A percentile compares a stretch with the other conserved stretches of the same genome.
Conservation (phyloP, 2,329 filamentous ascomycete species). For the Sclerotinia spermophila region DNA sequence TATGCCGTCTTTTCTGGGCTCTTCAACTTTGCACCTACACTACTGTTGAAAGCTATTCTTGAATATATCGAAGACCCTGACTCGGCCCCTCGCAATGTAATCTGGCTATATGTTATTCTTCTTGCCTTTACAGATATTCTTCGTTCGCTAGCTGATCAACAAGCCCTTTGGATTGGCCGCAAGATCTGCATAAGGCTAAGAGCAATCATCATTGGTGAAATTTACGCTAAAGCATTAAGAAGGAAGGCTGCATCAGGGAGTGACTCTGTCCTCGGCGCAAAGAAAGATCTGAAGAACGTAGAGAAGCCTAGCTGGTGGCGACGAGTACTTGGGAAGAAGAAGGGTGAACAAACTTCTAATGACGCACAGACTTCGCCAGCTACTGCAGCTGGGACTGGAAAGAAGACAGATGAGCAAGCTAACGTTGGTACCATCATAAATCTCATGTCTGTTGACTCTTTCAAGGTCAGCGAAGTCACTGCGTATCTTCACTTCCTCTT, state of each 20-base stretch:
- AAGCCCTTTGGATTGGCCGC: constrained; percentile 88
- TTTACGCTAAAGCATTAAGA: constrained; percentile 92
- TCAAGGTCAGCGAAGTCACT: constrained; percentile 94
- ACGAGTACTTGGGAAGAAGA: constrained; percentile 49
- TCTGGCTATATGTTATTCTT: constrained; percentile 93
- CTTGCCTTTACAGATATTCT: constrained; percentile 79
- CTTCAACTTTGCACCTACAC: constrained; percentile 86
- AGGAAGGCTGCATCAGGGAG: constrained; percentile 78
- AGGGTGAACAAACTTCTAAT: constrained; percentile 39
- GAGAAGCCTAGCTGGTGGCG: constrained; percentile 46
- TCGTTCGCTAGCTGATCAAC: constrained; percentile 70
- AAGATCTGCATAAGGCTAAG: constrained; percentile 91
- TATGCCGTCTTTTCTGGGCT: constrained; percentile 78
- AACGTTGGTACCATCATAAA: constrained; percentile 99
- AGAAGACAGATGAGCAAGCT: constrained; percentile 65
- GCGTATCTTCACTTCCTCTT: constrained; percentile 96
- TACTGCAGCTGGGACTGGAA: constrained; percentile 20
- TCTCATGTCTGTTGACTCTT: constrained; percentile 98
- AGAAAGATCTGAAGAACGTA: constrained; percentile 44
- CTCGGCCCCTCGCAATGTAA: constrained; percentile 73
- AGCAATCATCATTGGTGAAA: constrained; percentile 94
- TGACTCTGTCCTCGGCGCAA: constrained; percentile 67
- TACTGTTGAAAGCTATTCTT: constrained; percentile 85
- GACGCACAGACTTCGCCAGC: constrained; percentile 17
- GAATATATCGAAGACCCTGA: constrained; percentile 88